phyloP scores from a whole-genome alignment of 495 filamentous ascomycete genomes.

The Penicillium bialowiezense region DNA sequence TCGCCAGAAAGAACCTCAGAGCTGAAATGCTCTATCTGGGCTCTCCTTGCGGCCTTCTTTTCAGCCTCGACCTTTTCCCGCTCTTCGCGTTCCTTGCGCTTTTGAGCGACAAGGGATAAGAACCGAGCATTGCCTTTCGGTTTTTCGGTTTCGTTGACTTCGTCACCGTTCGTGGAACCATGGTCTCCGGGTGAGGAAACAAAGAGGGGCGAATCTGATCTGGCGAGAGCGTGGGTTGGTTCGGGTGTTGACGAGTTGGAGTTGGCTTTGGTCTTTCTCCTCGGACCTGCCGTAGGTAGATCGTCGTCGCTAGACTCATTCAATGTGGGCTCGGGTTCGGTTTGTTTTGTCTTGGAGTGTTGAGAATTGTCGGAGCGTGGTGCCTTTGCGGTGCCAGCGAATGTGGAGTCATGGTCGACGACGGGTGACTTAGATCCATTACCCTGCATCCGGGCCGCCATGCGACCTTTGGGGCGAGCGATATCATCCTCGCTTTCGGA shows the following conservation, averaged over 20 bases:
- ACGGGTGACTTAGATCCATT: slow-evolving; percentile 5
- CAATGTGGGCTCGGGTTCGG: slow-evolving; percentile 10
- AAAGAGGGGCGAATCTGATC: slow-evolving; percentile 41
- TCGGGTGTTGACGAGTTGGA: slow-evolving; percentile 3
- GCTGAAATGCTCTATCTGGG: slow-evolving; percentile 33
- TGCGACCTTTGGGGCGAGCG: slow-evolving; percentile 62
- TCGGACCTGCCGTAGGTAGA: slow-evolving; percentile 32
- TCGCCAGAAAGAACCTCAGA: slow-evolving; percentile 33
- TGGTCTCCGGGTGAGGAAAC: slow-evolving; percentile 30
- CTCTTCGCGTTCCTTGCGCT: slow-evolving; percentile 65
- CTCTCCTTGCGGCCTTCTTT: slow-evolving; percentile 45
- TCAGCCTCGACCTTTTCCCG: slow-evolving; percentile 58
- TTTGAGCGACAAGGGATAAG: slow-evolving; percentile 65
- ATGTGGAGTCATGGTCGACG: too few relatives aligned
- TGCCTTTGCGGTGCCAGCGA: slow-evolving; percentile 31
- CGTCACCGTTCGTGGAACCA: slow-evolving; percentile 3
- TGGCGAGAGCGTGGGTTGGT: slow-evolving; percentile 16
- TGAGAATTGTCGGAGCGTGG: slow-evolving; percentile 19
- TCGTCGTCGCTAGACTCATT: slow-evolving; percentile 34
- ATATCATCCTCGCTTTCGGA: slow-evolving; percentile 40
- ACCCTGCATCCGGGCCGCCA: slow-evolving; percentile 66
- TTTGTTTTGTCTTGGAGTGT: slow-evolving; percentile 11
- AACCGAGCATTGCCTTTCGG: slow-evolving; percentile 58
- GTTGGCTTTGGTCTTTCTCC: slow-evolving; percentile 24
- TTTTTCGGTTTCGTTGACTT: slow-evolving; percentile 24